phyloP scores from a whole-genome alignment of 441 rosid genomes.

The Gossypium aridum region DNA sequence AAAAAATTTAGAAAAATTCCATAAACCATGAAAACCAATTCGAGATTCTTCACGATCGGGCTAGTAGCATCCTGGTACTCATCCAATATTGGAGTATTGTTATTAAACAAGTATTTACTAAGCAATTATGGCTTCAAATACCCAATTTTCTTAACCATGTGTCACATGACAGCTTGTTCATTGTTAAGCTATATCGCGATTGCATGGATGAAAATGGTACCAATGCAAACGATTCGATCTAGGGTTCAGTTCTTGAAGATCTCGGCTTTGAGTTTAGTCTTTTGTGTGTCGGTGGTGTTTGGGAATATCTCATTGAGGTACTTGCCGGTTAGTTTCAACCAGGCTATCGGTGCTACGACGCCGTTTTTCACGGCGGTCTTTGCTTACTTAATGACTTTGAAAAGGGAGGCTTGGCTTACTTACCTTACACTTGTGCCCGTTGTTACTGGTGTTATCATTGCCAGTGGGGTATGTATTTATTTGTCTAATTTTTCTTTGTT shows the following conservation, averaged over 20 bases:
- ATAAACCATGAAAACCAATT: slow-evolving; percentile 36
- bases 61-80: slow-evolving; percentile 81
- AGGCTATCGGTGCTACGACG: slow-evolving; percentile 90
- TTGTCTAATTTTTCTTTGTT: not conserved
- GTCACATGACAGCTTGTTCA: slow-evolving; percentile 96
- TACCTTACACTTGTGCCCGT: slow-evolving; percentile 78
- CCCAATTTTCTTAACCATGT: slow-evolving; percentile 90
- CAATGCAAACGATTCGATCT: slow-evolving; percentile 88
- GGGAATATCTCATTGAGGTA: slow-evolving; percentile 76
- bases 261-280: slow-evolving; percentile 68
- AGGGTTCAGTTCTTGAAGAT: slow-evolving; percentile 75
- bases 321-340: slow-evolving; percentile 77
- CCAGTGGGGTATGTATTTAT: slow-evolving; percentile 61
- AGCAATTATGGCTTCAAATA: slow-evolving; percentile 88
- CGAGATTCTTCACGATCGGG: slow-evolving; percentile 64
- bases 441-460: slow-evolving; percentile 83
- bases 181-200: slow-evolving; percentile 77
- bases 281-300: slow-evolving; percentile 85
- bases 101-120: slow-evolving; percentile 77
- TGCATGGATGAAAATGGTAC: slow-evolving; percentile 88
- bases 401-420: slow-evolving; percentile 89
- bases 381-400: slow-evolving; percentile 70
- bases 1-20: not conserved
- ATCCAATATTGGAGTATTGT: slow-evolving; percentile 78
- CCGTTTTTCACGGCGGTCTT: slow-evolving; percentile 90